phyloP scores from a whole-genome alignment of 73 alveolate genomes.

The Strombidium stylifer region DNA sequence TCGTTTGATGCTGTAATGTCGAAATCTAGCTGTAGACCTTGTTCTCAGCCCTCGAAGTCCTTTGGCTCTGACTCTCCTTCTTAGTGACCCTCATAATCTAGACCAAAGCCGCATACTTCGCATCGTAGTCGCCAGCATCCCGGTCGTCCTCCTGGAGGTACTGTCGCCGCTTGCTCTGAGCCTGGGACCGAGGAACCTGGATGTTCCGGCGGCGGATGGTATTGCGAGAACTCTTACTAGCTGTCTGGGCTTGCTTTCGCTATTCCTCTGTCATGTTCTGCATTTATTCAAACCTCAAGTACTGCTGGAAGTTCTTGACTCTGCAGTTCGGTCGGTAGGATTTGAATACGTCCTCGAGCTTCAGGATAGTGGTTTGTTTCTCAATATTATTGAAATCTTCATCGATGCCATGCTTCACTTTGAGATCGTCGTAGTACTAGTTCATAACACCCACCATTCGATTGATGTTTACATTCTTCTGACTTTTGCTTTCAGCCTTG shows the following conservation, averaged over 20 bases:
- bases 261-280: neutral
- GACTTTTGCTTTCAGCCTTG: neutral
- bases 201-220: too few species aligned
- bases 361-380: conserved; percentile 3
- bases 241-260: neutral
- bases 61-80: too few species aligned
- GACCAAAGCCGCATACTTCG: too few species aligned
- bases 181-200: too few species aligned
- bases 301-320: conserved; percentile 30
- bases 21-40: too few species aligned
- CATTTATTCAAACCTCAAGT: neutral
- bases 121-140: too few species aligned
- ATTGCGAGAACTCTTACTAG: too few species aligned
- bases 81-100: too few species aligned
- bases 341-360: conserved; percentile 11
- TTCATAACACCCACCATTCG: conserved; percentile 32
- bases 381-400: conserved; percentile 2
- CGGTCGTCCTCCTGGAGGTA: too few species aligned
- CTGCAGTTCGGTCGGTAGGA: conserved; percentile 20
- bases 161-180: too few species aligned
- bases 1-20: too few species aligned
- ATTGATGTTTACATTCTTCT: conserved; percentile 3
- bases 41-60: too few species aligned
- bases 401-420: conserved; percentile 1
- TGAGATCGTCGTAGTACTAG: conserved; percentile 7